These are phyloP conservation scores for Pichia sp. DNA, from an alignment of 1,139 yeast genomes.

Conservation along the genomic window DNA sequence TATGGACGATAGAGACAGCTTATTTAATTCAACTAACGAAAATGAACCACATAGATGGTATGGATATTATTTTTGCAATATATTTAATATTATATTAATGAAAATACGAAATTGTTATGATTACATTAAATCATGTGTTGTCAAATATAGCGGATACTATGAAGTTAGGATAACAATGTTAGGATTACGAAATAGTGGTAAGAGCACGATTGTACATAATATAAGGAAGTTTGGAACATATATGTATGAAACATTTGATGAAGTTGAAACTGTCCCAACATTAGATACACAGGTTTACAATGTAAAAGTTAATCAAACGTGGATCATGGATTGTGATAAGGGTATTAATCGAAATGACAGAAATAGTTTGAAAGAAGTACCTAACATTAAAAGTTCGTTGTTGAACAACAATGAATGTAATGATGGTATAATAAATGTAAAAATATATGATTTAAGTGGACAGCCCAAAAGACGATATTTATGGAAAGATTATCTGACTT, in stretches of 20 bases:
- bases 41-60: too few species aligned
- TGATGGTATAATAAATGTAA: slow-evolving; percentile 11
- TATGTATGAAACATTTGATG: neutral
- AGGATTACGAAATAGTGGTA: slow-evolving; percentile 26
- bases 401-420: neutral
- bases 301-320: neutral
- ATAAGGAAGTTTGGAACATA: neutral
- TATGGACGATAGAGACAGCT: too few species aligned
- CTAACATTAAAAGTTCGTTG: neutral
- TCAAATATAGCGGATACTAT: slow-evolving; percentile 11
- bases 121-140: too few species aligned
- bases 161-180: slow-evolving; percentile 22
- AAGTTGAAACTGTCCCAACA: slow-evolving; percentile 22
- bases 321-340: neutral
- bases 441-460: slow-evolving; percentile 26
- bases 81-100: too few species aligned
- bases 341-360: neutral
- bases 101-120: too few species aligned
- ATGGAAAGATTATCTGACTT: slow-evolving; percentile 17
- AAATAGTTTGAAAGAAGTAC: neutral
- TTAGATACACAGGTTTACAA: slow-evolving; percentile 10
- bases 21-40: too few species aligned
- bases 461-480: slow-evolving; percentile 18
- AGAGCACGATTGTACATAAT: slow-evolving; percentile 21
- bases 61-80: too few species aligned